Conservation (phyloP, 805 yeast species). For the Yamadazyma scolyti region DNA sequence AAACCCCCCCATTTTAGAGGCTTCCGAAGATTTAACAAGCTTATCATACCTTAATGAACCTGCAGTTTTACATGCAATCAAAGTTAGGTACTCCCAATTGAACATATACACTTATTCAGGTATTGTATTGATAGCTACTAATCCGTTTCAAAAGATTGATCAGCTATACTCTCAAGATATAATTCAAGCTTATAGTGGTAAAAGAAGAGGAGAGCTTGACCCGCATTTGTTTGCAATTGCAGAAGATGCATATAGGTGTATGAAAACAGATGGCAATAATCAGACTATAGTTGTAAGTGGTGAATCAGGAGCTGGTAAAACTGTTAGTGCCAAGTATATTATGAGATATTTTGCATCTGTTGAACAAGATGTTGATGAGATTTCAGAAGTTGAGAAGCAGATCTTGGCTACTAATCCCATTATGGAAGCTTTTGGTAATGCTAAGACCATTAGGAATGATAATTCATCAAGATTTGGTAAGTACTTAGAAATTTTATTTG, state of each 20-base stretch:
- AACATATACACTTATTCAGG: constrained; percentile 95
- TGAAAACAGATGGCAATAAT: constrained; percentile 80
- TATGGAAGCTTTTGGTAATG: constrained; percentile 98
- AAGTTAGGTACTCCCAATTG: constrained; percentile 81
- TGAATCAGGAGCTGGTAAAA: constrained; percentile 98
- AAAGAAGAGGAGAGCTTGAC: constrained; percentile 89
- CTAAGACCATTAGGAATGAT: constrained; percentile 95
- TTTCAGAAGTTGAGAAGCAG: constrained; percentile 90
- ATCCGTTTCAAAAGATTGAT: constrained; percentile 92
- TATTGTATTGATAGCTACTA: constrained; percentile 92
- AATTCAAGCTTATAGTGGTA: constrained; percentile 92
- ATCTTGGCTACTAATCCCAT: constrained; percentile 95
- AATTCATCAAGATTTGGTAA: constrained; percentile 98
- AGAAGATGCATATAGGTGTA: constrained; percentile 93
- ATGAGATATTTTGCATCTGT: constrained; percentile 98
- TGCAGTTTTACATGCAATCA: constrained; percentile 91
- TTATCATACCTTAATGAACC: constrained; percentile 94
- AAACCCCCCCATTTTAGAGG: constrained; percentile 88
- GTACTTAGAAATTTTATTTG: constrained; percentile 86
- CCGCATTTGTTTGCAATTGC: constrained; percentile 98
- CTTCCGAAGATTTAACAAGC: constrained; percentile 91
- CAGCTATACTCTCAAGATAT: constrained; percentile 87
- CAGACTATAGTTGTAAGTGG: constrained; percentile 97
- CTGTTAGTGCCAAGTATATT: constrained; percentile 93
- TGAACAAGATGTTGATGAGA: constrained; percentile 49